A percentile compares a stretch with the other conserved stretches of the same genome.
Evolutionary conservation across 169 alveolate species (phyloP).

Genomic region (Plasmodium gonderi): DNA sequence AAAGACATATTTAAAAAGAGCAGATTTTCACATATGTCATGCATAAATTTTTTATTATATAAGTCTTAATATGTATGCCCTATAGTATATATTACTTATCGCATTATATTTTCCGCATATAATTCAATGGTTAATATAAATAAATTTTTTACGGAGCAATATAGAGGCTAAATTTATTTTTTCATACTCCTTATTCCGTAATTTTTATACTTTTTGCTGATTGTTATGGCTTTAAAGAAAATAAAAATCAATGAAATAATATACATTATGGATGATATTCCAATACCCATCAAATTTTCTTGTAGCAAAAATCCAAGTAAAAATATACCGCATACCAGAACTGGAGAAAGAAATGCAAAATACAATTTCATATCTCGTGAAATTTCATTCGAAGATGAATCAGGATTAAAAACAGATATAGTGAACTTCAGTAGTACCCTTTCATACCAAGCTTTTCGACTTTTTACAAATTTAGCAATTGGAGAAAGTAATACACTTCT

Average conservation of each 20-base stretch:
- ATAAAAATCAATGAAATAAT: background rate
- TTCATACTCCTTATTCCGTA: background rate
- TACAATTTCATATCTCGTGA: background rate
- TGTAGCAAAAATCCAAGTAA: background rate
- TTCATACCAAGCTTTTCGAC: background rate
- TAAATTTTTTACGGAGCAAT: background rate
- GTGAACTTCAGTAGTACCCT: background rate
- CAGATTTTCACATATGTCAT: background rate
- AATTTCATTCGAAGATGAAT: background rate
- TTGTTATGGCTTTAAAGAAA: background rate
- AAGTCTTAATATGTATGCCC: background rate
- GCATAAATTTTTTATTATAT: background rate
- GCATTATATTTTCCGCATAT: background rate
- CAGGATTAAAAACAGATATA: background rate
- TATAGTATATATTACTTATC: background rate
- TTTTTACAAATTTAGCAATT: background rate
- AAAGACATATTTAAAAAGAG: background rate
- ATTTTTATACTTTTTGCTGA: background rate
- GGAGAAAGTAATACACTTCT: background rate
- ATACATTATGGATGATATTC: background rate
- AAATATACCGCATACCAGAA: background rate
- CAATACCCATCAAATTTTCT: background rate
- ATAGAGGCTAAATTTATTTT: background rate
- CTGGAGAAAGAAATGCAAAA: background rate
- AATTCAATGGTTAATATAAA: background rate